These are phyloP conservation scores for Heterobasidion annosum DNA, from an alignment of 1,284 basidiomycete genomes.

Conservation along the genomic window DNA sequence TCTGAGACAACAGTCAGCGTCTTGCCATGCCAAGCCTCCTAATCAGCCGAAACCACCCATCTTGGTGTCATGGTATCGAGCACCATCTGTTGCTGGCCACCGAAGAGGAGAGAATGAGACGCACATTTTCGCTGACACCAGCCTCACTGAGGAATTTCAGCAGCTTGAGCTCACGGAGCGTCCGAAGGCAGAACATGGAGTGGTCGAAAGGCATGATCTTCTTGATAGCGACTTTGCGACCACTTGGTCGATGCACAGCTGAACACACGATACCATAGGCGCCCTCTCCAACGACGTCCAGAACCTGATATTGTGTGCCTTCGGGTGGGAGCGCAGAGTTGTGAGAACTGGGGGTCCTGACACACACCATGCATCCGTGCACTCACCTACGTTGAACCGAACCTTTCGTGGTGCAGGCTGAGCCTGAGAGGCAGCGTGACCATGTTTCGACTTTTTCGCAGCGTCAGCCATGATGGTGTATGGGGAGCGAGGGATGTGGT, in stretches of 20 bases:
- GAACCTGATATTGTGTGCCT: slow-evolving; percentile 80
- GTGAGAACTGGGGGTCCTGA: background rate
- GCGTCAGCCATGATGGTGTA: slow-evolving; percentile 12
- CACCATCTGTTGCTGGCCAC: background rate
- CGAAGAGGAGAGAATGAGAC: slow-evolving; percentile 19
- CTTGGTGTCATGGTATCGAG: no score
- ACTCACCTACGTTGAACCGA: slow-evolving; percentile 86
- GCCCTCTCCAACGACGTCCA: slow-evolving; percentile 87
- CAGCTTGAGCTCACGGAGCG: slow-evolving; percentile 81
- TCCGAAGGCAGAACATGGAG: slow-evolving; percentile 85
- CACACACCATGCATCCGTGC: background rate
- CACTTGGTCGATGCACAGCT: slow-evolving; percentile 73
- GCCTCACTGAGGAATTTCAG: slow-evolving; percentile 88
- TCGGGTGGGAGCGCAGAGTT: background rate
- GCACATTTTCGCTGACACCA: slow-evolving; percentile 87
- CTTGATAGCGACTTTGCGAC: slow-evolving; percentile 82
- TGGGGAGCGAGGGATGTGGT: slow-evolving; percentile 6
- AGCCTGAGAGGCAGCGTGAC: slow-evolving; percentile 50
- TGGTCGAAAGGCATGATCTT: slow-evolving; percentile 92
- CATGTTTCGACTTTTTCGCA: slow-evolving; percentile 39
- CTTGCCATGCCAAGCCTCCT: background rate
- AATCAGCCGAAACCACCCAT: background rate
- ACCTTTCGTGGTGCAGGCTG: slow-evolving; percentile 77
- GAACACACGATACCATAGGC: slow-evolving; percentile 88
- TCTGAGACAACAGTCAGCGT: slow-evolving; percentile 34